Conservation (phyloP, 306 rosid species). For the Pachyrhizus erosus region DNA sequence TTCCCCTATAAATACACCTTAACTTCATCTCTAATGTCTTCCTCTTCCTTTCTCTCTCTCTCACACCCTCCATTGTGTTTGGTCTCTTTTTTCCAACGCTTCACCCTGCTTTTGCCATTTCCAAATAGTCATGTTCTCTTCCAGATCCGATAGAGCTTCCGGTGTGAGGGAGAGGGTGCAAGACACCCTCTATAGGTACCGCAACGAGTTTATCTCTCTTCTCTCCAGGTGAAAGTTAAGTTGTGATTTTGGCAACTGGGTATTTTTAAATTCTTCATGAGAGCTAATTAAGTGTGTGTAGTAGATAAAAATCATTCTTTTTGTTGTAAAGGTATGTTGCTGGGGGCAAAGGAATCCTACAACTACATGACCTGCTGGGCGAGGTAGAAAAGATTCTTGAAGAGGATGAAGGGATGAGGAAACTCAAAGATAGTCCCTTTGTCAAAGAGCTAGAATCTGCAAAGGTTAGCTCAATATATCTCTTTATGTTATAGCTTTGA, state of each 20-base stretch:
- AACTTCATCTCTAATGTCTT: neutral
- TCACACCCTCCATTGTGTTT: neutral
- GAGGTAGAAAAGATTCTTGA: conserved; percentile 47
- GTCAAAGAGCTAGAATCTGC: conserved; percentile 62
- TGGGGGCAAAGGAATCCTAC: conserved; percentile 58
- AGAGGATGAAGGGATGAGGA: conserved; percentile 46
- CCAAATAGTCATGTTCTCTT: neutral
- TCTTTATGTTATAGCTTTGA: neutral
- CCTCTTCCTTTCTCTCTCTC: neutral
- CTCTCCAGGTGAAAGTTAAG: conserved; percentile 46
- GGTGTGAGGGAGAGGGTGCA: conserved; percentile 48
- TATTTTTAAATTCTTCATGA: neutral
- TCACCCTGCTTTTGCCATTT: neutral
- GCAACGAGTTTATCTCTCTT: conserved; percentile 52
- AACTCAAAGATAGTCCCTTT: conserved; percentile 58
- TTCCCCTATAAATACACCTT: neutral
- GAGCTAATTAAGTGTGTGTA: neutral
- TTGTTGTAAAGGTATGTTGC: conserved; percentile 53
- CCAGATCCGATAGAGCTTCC: conserved; percentile 5
- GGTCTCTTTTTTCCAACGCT: neutral
- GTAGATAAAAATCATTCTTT: neutral
- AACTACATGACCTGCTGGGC: conserved; percentile 45
- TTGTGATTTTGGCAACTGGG: conserved; percentile 5
- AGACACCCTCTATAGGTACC: conserved; percentile 41
- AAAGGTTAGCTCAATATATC: conserved; percentile 47